A percentile compares a stretch with the other conserved stretches of the same genome.
These are phyloP conservation scores for Syzygium grande DNA, from an alignment of 345 rosid species.

Conservation along the genomic window DNA sequence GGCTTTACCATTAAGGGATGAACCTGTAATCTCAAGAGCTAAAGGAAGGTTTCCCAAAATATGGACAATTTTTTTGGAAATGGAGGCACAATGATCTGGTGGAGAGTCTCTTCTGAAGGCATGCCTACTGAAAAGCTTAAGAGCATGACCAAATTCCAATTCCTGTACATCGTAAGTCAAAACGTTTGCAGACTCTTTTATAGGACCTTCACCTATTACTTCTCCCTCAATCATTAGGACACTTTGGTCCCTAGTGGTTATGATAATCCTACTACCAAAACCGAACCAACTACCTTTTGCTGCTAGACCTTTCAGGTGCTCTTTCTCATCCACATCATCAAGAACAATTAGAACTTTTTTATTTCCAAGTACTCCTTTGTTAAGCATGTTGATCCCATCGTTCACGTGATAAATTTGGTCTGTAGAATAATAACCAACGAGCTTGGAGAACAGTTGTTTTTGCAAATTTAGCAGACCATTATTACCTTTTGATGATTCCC, in stretches of 20 bases:
- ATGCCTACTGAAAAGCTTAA: not conserved
- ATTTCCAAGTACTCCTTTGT: not conserved
- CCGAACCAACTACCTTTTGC: not conserved
- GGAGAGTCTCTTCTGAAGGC: not conserved
- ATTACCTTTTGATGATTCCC: not conserved
- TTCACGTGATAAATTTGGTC: no score
- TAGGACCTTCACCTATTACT: not conserved
- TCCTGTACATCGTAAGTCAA: not conserved
- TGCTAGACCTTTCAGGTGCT: not conserved
- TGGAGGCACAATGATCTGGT: rapidly evolving
- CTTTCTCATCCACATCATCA: not conserved
- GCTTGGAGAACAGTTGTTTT: not conserved
- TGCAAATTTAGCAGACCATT: not conserved
- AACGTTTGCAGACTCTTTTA: not conserved
- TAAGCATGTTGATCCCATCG: not conserved
- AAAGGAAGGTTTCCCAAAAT: not conserved
- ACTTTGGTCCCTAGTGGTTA: not conserved
- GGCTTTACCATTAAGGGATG: rapidly evolving
- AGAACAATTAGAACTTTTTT: not conserved
- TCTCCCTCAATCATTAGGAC: not conserved
- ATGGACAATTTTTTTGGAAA: rapidly evolving
- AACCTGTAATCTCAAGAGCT: not conserved
- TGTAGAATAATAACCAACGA: not conserved
- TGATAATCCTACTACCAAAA: not conserved
- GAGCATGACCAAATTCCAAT: not conserved